Evolutionary conservation across 371 early-diverging fungal species (phyloP).

Genomic region (Mucor racemosus): DNA sequence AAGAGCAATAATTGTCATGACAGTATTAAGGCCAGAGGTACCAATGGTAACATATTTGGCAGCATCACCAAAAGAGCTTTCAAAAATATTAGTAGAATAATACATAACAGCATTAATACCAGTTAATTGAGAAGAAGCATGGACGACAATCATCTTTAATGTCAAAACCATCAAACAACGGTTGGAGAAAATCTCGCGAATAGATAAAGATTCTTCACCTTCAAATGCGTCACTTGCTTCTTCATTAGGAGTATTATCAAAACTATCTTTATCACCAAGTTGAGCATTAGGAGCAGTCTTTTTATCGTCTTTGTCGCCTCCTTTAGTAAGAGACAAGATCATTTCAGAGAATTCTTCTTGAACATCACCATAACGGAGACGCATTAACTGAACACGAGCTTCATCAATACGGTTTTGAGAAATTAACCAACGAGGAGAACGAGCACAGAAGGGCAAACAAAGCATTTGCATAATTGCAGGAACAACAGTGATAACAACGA

Average conservation of each 20-base stretch:
- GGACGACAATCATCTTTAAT: constrained; percentile 66
- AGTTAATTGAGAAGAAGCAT: constrained; percentile 56
- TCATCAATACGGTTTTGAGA: constrained; percentile 62
- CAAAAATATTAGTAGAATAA: constrained; percentile 58
- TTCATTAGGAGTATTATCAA: constrained; percentile 39
- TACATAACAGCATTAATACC: constrained; percentile 76
- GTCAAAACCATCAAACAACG: constrained; percentile 37
- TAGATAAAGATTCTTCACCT: constrained; percentile 34
- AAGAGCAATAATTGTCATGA: constrained; percentile 55
- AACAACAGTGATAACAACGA: constrained; percentile 62
- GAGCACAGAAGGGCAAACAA: constrained; percentile 74
- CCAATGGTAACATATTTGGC: constrained; percentile 52
- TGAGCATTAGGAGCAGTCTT: constrained; percentile 10
- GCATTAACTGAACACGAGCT: constrained; percentile 59
- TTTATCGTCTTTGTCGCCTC: constrained; percentile 8
- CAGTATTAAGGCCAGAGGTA: constrained; percentile 55
- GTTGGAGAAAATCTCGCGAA: constrained; percentile 40
- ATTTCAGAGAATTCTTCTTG: constrained; percentile 69
- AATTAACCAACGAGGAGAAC: constrained; percentile 78
- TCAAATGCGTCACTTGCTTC: constrained; percentile 29
- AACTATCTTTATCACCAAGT: constrained; percentile 22
- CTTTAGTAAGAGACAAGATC: constrained; percentile 45
- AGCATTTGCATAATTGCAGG: constrained; percentile 72
- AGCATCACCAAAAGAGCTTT: constrained; percentile 36
- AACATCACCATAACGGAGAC: constrained; percentile 65